Evolutionary conservation across 495 filamentous ascomycete species (phyloP), one percentile per base, ranked within the genome.

Genomic region (Aspergillus panamensis): DNA sequence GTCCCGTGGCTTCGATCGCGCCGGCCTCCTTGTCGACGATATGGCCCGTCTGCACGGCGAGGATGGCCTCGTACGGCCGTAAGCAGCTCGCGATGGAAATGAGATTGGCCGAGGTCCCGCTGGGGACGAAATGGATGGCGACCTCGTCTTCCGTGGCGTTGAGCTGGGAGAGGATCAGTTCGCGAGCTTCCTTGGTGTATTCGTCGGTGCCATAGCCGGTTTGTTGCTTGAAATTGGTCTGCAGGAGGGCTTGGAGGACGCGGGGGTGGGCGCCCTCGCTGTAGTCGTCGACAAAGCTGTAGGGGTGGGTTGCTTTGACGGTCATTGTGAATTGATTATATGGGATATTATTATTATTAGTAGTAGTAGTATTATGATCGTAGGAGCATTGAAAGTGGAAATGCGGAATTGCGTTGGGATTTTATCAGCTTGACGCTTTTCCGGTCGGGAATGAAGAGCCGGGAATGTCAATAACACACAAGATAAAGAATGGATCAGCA

Each of bases 281-380:
- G 62, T 78, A 78, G 56, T 78, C 75, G 57, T 78, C 75, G 51
- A 70, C 67, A 48, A 77, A 73, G 64, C 73, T 75, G 62, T 76
- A 77, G 48, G 70, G 69, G 10, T 21, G 16, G 48, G 25, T n/a
- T 12, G 43, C 35, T 47, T 62, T 62, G 43, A 47, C 44, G 10
- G 57, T 58, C 60, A 62, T 62, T 52, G 8, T 57, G 14, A 3
- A 17, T 14, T 25, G 37, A 53, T 12, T 30, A 40, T 8, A 12
- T 39, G 8, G 8, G n/a, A 8, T 39, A 39, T 2, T 25, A 25
- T 25, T 25, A 25, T 25, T 25, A 5, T 25, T 5, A 25, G 25
- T n/a, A n/a, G n/a, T n/a, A n/a, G n/a, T n/a, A n/a, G n/a, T n/a
- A n/a, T n/a, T n/a, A n/a, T n/a, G n/a, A n/a, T n/a, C n/a, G n/a